Conservation (phyloP, 169 alveolate species). For the Eimeria sp. region DNA sequence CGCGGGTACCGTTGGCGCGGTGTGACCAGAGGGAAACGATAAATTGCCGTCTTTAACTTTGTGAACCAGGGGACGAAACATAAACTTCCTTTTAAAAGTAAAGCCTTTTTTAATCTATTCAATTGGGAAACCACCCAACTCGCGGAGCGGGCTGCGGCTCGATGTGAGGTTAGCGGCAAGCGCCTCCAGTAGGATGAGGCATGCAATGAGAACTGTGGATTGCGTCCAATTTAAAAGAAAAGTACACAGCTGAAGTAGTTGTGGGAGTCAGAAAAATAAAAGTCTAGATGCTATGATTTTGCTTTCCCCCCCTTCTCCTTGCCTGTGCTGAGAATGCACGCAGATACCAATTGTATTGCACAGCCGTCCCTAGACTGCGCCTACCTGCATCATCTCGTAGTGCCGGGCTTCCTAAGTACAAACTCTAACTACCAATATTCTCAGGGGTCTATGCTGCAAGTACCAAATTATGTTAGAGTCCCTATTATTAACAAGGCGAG, state of each 20-base stretch:
- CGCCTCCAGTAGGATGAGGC: neutral
- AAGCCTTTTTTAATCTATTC: neutral
- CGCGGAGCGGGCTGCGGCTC: neutral
- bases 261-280: neutral
- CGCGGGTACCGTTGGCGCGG: neutral
- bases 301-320: neutral
- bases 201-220: neutral
- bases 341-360: neutral
- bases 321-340: neutral
- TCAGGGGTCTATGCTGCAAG: no score
- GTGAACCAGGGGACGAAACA: neutral
- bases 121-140: neutral
- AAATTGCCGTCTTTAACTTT: neutral
- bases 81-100: neutral
- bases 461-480: no score
- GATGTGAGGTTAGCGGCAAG: neutral
- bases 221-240: neutral
- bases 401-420: no score
- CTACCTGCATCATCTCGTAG: no score
- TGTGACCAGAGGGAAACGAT: neutral
- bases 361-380: no score
- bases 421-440: no score
- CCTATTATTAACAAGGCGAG: no score
- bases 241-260: neutral
- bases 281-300: neutral